Evolutionary conservation across 192 early-diverging fungal genomes (phyloP).

Genomic region (Podila clonocystis): DNA sequence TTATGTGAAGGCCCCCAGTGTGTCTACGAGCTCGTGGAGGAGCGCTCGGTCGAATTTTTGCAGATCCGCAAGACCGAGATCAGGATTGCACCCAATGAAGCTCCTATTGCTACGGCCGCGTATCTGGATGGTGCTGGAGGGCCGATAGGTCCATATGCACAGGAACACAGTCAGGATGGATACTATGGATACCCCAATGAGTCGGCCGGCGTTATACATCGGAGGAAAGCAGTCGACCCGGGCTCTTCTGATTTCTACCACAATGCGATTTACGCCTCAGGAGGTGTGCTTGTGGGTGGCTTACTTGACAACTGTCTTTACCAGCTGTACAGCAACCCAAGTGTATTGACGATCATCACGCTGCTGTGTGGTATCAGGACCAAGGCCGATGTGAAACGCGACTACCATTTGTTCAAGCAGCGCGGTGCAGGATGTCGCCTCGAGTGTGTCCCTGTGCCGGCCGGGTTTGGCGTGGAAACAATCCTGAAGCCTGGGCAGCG

Average conservation of each 20-base stretch:
- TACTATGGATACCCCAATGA: slow-evolving; percentile 30
- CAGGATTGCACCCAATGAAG: not conserved
- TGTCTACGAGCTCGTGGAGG: slow-evolving; percentile 46
- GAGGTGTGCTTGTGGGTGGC: slow-evolving; percentile 67
- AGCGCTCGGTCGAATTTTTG: slow-evolving; percentile 43
- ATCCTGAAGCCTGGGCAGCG: slow-evolving; percentile 4
- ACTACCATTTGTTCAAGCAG: slow-evolving; percentile 48
- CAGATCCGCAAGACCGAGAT: slow-evolving; percentile 36
- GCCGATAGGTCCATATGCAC: slow-evolving; percentile 5
- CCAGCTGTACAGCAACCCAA: slow-evolving; percentile 61
- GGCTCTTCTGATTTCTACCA: slow-evolving; percentile 34
- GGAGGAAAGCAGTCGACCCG: not conserved
- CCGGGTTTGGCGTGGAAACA: slow-evolving; percentile 52
- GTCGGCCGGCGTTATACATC: not conserved
- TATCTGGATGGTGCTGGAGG: slow-evolving; percentile 15
- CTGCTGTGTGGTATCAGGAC: slow-evolving; percentile 67
- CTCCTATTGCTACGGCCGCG: not conserved
- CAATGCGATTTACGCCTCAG: slow-evolving; percentile 72
- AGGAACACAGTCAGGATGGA: slow-evolving; percentile 9
- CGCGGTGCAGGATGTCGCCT: slow-evolving; percentile 37
- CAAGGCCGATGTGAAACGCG: slow-evolving; percentile 44
- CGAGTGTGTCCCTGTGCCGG: slow-evolving; percentile 40
- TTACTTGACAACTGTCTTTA: slow-evolving; percentile 66
- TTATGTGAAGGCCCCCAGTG: slow-evolving; percentile 45
- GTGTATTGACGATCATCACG: slow-evolving; percentile 69